phyloP scores from a whole-genome alignment of 345 rosid genomes.

The Ailanthus altissimus region DNA sequence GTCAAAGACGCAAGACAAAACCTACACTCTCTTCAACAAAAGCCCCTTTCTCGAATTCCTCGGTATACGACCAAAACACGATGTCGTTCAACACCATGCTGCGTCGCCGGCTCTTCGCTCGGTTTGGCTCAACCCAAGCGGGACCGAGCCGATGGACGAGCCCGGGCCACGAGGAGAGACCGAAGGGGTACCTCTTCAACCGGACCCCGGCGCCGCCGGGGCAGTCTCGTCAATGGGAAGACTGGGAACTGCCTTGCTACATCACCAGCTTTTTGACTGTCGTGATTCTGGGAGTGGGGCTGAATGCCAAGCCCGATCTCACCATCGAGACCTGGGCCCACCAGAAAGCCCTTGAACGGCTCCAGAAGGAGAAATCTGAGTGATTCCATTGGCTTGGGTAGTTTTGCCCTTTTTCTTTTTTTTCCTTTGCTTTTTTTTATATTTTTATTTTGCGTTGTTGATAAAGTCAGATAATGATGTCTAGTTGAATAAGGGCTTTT shows the following conservation, averaged over 20 bases:
- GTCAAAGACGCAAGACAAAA: background rate
- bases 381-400: constrained; percentile 10
- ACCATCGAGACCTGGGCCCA: constrained; percentile 99
- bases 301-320: constrained; percentile 98
- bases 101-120: constrained; percentile 59
- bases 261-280: constrained; percentile 92
- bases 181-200: constrained; percentile 89
- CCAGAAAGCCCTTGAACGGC: constrained; percentile 89
- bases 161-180: constrained; percentile 90
- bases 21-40: background rate
- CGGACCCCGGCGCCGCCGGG: constrained; percentile 76
- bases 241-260: constrained; percentile 99
- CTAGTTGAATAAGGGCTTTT: constrained; percentile 16
- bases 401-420: background rate
- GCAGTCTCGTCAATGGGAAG: constrained; percentile 92
- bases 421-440: background rate
- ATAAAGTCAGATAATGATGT: background rate
- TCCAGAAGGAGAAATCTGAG: constrained; percentile 60
- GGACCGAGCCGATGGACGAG: constrained; percentile 80
- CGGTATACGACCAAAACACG: constrained; percentile 7
- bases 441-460: background rate
- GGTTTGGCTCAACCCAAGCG: constrained; percentile 52
- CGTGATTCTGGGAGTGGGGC: constrained; percentile 95
- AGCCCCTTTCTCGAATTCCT: background rate
- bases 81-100: constrained; percentile 51